A percentile compares a stretch with the other conserved stretches of the same genome.
Evolutionary conservation across 2,329 filamentous ascomycete genomes (phyloP).

Genomic region (Biscogniauxia mediterranea): DNA sequence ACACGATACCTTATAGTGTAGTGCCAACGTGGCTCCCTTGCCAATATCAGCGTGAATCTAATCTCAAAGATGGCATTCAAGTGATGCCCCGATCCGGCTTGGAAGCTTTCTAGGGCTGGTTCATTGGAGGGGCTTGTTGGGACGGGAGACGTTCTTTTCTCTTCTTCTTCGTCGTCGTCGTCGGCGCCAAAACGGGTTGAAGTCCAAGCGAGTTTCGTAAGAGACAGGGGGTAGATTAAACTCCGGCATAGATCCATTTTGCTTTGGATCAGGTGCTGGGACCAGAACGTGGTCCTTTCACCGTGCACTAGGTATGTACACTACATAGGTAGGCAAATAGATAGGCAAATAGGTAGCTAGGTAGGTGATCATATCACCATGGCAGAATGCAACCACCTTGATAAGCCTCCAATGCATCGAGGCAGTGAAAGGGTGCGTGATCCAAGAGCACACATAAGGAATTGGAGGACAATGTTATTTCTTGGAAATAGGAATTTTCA

Average conservation of each 20-base stretch:
- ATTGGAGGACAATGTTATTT: too few relatives aligned
- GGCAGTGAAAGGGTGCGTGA: background rate
- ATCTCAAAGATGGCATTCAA: background rate
- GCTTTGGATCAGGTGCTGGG: slow-evolving; percentile 1
- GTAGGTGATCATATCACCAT: background rate
- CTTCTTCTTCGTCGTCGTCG: slow-evolving; percentile 1
- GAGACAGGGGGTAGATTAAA: slow-evolving; percentile 8
- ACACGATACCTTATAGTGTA: background rate
- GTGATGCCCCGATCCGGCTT: slow-evolving; percentile 7
- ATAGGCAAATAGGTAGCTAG: background rate
- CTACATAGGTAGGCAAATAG: background rate
- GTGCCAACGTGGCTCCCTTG: background rate
- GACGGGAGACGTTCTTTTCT: slow-evolving; percentile 11
- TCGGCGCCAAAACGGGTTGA: slow-evolving; percentile 18
- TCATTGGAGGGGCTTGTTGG: slow-evolving; percentile 8
- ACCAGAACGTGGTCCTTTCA: background rate
- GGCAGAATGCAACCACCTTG: background rate
- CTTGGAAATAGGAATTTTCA: background rate
- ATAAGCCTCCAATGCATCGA: background rate
- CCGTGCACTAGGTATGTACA: background rate
- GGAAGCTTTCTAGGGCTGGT: slow-evolving; percentile 5
- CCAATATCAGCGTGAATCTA: background rate
- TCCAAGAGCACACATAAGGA: background rate
- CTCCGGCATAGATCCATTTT: slow-evolving; percentile 7
- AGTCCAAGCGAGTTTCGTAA: slow-evolving; percentile 27